These are phyloP conservation scores for Terana coerulea DNA, from an alignment of 768 basidiomycete species.

Conservation along the genomic window DNA sequence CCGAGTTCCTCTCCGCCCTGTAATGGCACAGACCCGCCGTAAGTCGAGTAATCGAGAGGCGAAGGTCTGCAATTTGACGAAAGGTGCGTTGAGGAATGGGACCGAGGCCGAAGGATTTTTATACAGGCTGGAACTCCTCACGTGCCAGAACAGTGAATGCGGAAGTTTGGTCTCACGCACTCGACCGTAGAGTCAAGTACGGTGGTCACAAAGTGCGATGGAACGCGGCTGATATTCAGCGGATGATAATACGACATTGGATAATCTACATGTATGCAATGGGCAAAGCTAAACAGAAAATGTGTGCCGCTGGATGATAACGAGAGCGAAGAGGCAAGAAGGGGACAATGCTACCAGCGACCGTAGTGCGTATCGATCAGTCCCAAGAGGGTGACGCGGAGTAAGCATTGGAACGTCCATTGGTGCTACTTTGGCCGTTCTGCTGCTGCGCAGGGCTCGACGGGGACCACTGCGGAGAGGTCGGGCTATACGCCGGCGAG, in stretches of 20 bases:
- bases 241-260: constrained; percentile 7
- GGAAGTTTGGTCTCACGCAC: no score
- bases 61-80: constrained; percentile 27
- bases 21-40: constrained; percentile 25
- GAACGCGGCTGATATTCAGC: no score
- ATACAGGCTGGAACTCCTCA: neutral
- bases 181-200: no score
- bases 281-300: constrained; percentile 16
- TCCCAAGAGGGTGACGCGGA: constrained; percentile 52
- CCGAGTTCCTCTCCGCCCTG: constrained; percentile 24
- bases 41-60: constrained; percentile 8
- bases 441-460: constrained; percentile 68
- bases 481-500: constrained; percentile 83
- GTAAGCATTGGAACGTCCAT: constrained; percentile 39
- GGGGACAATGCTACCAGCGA: neutral
- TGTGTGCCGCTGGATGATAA: constrained; percentile 9
- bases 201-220: no score
- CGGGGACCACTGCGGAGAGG: constrained; percentile 81
- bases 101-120: neutral
- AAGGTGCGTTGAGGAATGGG: constrained; percentile 20
- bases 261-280: constrained; percentile 20
- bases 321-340: constrained; percentile 8
- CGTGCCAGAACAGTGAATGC: no score
- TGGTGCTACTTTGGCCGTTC: constrained; percentile 25
- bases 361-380: constrained; percentile 23